phyloP scores from a whole-genome alignment of 1,284 basidiomycete species.

The Pterulicium gracile region DNA sequence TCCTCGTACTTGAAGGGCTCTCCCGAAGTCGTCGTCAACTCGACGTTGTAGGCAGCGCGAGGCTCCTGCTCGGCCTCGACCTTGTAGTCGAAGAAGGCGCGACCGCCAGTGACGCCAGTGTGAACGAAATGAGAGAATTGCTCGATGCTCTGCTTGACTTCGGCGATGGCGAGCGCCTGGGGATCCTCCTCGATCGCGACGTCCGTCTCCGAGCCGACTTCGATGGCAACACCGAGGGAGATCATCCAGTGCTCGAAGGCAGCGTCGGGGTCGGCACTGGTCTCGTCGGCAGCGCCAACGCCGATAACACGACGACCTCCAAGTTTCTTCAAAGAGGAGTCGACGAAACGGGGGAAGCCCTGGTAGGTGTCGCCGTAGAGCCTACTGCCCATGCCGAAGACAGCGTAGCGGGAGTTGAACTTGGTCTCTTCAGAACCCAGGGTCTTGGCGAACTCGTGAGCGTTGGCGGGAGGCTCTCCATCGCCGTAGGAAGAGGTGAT shows the following conservation, averaged over 20 bases:
- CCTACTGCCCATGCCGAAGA: not conserved
- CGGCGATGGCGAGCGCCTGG: not conserved
- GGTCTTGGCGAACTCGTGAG: not conserved
- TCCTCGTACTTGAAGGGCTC: slow-evolving; percentile 1
- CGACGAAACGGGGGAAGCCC: not conserved
- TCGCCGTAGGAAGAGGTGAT: slow-evolving; percentile 1
- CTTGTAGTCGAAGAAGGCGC: not conserved
- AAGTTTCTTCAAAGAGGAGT: not conserved
- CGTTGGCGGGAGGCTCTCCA: not conserved
- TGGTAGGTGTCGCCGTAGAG: slow-evolving; percentile 1
- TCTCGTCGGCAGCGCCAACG: not conserved
- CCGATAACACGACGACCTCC: slow-evolving; percentile 1
- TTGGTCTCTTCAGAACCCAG: not conserved
- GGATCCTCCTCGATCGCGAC: not conserved
- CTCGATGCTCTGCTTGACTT: not conserved
- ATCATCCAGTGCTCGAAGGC: slow-evolving; percentile 1
- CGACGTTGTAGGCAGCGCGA: slow-evolving; percentile 1
- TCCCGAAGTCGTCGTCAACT: not conserved
- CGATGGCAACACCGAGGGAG: not conserved
- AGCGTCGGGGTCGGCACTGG: not conserved
- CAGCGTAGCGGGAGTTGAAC: not conserved
- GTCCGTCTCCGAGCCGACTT: not conserved
- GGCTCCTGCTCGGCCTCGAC: not conserved
- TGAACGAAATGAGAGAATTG: not conserved
- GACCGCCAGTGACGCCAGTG: not conserved